Evolutionary conservation across 768 basidiomycete genomes (phyloP).

Genomic region (Xerocomus brunneocitrinus): DNA sequence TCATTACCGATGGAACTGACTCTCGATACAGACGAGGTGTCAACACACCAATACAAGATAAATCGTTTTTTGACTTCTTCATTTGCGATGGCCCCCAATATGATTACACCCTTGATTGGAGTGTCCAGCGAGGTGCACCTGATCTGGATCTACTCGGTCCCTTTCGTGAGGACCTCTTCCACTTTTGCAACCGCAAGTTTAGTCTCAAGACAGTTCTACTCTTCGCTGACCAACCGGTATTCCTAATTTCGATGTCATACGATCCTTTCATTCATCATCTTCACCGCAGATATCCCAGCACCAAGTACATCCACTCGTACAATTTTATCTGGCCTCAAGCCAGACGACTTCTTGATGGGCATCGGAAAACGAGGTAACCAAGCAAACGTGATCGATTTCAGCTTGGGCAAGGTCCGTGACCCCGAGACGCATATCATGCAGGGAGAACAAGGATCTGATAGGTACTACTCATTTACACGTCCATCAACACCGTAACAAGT

Average conservation of each 20-base stretch:
- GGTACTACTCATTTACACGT: conserved; percentile 98
- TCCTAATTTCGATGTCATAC: fast-evolving
- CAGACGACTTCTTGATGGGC: conserved; percentile 99
- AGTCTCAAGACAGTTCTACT: conserved; percentile 93
- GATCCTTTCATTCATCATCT: conserved; percentile 41
- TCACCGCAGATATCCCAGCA: conserved; percentile 82
- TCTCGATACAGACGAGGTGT: too few relatives aligned
- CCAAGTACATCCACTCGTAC: conserved; percentile 98
- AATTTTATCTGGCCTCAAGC: conserved; percentile 99
- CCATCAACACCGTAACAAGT: conserved; percentile 99
- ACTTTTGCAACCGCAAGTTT: conserved; percentile 97
- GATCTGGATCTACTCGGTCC: too few relatives aligned
- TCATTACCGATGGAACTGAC: too few relatives aligned
- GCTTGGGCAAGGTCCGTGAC: too few relatives aligned
- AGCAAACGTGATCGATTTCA: conserved; percentile 97
- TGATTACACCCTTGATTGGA: too few relatives aligned
- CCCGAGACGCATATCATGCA: too few relatives aligned
- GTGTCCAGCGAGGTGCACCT: too few relatives aligned
- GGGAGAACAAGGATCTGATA: conserved; percentile 99
- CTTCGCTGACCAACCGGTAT: conserved; percentile 91
- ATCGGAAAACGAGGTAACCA: conserved; percentile 99
- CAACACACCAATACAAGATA: too few relatives aligned
- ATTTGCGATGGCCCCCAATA: too few relatives aligned
- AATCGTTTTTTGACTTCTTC: too few relatives aligned
- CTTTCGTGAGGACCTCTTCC: conserved; percentile 89